Evolutionary conservation across 1,284 basidiomycete species (phyloP).

Genomic region (Puccinia hordei): DNA sequence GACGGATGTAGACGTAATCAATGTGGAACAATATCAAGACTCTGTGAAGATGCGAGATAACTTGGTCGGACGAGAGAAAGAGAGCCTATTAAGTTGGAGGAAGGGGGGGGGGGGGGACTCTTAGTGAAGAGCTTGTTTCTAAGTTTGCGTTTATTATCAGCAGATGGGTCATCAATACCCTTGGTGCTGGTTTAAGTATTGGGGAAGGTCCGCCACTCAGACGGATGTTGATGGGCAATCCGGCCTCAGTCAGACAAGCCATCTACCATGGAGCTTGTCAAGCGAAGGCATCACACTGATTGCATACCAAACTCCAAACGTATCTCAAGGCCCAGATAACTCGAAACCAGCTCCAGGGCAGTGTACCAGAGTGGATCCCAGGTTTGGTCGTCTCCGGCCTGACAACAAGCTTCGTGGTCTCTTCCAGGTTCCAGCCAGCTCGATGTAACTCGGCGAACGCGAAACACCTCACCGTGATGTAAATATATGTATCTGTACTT

Average conservation of each 20-base stretch:
- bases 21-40: background rate
- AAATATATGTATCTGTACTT: too few species aligned
- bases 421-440: slow-evolving; percentile 7
- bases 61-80: background rate
- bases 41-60: background rate
- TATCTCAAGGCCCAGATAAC: background rate
- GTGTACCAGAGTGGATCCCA: background rate
- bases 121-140: background rate
- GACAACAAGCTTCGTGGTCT: slow-evolving; percentile 25
- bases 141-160: background rate
- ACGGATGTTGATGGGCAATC: slow-evolving; percentile 18
- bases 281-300: slow-evolving; percentile 2
- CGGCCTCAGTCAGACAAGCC: slow-evolving; percentile 14
- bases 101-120: background rate
- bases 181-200: background rate
- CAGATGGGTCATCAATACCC: background rate
- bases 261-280: slow-evolving; percentile 15
- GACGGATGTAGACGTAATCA: background rate
- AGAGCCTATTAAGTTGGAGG: background rate
- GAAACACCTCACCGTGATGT: slow-evolving; percentile 15
- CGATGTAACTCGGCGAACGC: background rate
- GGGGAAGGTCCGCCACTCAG: background rate
- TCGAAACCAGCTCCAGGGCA: background rate
- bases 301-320: slow-evolving; percentile 8
- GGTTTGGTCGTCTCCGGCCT: slow-evolving; percentile 26